Percentiles rank a stretch among this genome's conserved stretches.
These are phyloP conservation scores for Aspergillus persii DNA, from an alignment of 2,329 filamentous ascomycete genomes.

Conservation along the genomic window DNA sequence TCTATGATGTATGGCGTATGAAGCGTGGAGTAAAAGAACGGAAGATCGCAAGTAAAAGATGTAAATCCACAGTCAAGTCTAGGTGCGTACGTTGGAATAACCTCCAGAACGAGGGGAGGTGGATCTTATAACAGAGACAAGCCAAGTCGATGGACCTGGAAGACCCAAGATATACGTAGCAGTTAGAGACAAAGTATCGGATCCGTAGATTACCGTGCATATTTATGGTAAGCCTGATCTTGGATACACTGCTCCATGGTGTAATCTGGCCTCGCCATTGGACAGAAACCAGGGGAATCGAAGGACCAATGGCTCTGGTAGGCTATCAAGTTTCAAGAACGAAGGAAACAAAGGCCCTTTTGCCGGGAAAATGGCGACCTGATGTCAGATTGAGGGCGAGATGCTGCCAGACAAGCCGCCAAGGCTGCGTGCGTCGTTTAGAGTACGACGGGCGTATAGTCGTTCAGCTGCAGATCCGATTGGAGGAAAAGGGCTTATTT, in stretches of 20 bases:
- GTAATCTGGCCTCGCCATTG: neutral
- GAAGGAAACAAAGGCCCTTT: neutral
- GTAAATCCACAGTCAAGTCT: too few relatives aligned
- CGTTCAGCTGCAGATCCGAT: neutral
- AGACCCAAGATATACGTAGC: neutral
- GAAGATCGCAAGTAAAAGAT: too few relatives aligned
- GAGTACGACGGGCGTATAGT: neutral
- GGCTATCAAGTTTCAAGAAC: neutral
- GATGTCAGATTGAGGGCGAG: neutral
- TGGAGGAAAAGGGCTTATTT: neutral
- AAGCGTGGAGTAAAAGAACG: too few relatives aligned
- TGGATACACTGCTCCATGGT: neutral
- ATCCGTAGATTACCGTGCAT: neutral
- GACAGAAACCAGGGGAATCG: neutral
- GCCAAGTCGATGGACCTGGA: neutral
- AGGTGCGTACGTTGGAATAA: neutral
- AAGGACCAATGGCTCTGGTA: neutral
- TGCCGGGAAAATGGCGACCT: neutral
- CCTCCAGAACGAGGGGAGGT: neutral
- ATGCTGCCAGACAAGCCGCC: neutral
- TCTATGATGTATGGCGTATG: too few relatives aligned
- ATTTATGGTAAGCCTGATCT: neutral
- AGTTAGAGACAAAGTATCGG: neutral
- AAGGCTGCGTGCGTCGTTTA: neutral
- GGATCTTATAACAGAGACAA: neutral